A percentile compares a stretch with the other conserved stretches of the same genome.
Evolutionary conservation across 306 rosid species (phyloP).

Genomic region (Arachis stenosperma): DNA sequence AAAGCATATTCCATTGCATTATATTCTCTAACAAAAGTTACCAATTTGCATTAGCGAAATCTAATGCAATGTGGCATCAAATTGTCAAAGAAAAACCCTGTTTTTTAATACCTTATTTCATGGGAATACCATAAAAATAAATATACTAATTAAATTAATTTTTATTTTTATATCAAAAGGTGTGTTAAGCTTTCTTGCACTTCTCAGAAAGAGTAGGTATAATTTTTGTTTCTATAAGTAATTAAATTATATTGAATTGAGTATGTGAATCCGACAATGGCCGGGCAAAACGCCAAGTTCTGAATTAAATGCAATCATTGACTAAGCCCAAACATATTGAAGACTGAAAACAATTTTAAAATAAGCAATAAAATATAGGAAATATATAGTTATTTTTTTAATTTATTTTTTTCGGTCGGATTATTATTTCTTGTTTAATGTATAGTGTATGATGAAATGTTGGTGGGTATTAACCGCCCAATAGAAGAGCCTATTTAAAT

Average conservation of each 20-base stretch:
- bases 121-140: slow-evolving; percentile 38
- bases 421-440: too few relatives aligned
- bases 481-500: slow-evolving; percentile 42
- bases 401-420: too few relatives aligned
- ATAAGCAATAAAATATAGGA: not conserved
- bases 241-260: not conserved
- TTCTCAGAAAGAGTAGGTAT: slow-evolving; percentile 21
- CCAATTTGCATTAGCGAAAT: not conserved
- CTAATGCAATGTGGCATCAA: slow-evolving; percentile 39
- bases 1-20: slow-evolving; percentile 26
- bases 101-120: slow-evolving; percentile 40
- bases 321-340: slow-evolving; percentile 34
- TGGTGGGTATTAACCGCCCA: slow-evolving; percentile 41
- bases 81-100: slow-evolving; percentile 34
- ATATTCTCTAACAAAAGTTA: slow-evolving; percentile 34
- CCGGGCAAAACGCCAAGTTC: slow-evolving; percentile 41
- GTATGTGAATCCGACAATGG: slow-evolving; percentile 49
- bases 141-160: not conserved
- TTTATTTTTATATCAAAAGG: not conserved
- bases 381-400: not conserved
- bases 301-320: slow-evolving; percentile 46
- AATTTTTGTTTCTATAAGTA: slow-evolving; percentile 1
- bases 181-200: slow-evolving; percentile 40
- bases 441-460: not conserved
- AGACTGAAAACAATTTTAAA: slow-evolving; percentile 21